These are phyloP conservation scores for Phytophthora vignae DNA, from an alignment of 352 stramenopile genomes.

Conservation along the genomic window DNA sequence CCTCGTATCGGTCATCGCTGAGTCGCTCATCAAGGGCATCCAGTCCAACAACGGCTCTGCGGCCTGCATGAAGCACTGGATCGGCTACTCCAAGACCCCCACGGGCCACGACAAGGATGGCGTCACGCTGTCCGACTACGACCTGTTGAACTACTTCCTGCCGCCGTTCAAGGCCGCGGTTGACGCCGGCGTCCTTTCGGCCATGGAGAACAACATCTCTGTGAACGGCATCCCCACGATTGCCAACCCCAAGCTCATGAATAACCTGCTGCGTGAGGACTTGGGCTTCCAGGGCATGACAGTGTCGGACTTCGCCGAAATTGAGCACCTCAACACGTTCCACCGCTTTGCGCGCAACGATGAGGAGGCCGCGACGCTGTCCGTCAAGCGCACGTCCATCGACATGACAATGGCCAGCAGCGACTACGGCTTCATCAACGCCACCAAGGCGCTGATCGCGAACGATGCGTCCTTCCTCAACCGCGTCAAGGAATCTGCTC, in stretches of 20 bases:
- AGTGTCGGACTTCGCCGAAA: constrained; percentile 92
- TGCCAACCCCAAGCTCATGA: constrained; percentile 76
- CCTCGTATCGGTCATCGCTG: constrained; percentile 74
- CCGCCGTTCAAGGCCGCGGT: constrained; percentile 81
- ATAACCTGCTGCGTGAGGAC: constrained; percentile 78
- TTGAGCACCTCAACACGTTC: constrained; percentile 80
- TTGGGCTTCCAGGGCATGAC: constrained; percentile 86
- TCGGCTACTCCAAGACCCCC: constrained; percentile 77
- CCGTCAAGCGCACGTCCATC: constrained; percentile 79
- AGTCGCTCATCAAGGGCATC: constrained; percentile 76
- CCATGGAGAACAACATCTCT: constrained; percentile 95
- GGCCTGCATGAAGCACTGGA: constrained; percentile 90
- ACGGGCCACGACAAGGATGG: constrained; percentile 82
- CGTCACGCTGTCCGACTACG: constrained; percentile 69
- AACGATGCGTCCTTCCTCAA: constrained; percentile 38
- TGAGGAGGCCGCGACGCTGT: constrained; percentile 62
- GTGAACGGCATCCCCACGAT: constrained; percentile 91
- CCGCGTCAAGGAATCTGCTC: constrained; percentile 65
- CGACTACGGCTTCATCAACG: constrained; percentile 60
- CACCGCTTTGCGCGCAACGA: constrained; percentile 56
- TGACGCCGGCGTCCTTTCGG: constrained; percentile 74
- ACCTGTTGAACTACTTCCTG: constrained; percentile 85
- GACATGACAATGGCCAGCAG: constrained; percentile 92
- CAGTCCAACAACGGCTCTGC: constrained; percentile 70
- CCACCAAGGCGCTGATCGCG: constrained; percentile 56